A percentile compares a stretch with the other conserved stretches of the same genome.
phyloP scores from a whole-genome alignment of 164 flowering plant genomes.

The Sextonia rubra region DNA sequence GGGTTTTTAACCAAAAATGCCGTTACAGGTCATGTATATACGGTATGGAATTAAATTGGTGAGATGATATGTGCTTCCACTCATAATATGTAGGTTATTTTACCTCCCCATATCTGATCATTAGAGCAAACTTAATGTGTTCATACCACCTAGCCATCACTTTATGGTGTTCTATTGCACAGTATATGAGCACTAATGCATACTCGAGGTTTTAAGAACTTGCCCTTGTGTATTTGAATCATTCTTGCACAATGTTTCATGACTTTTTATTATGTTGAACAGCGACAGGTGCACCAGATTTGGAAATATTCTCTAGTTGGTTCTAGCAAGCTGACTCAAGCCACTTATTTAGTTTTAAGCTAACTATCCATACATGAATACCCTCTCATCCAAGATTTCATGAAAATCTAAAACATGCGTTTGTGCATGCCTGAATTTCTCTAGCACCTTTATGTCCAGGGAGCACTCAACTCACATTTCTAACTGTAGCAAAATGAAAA shows the following conservation, averaged over 20 bases:
- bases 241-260: neutral
- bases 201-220: neutral
- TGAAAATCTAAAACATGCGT: neutral
- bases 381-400: neutral
- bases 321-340: neutral
- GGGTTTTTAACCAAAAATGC: conserved; percentile 47
- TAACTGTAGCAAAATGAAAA: neutral
- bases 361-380: neutral
- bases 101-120: neutral
- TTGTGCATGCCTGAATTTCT: neutral
- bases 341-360: neutral
- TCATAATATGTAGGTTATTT: neutral
- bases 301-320: neutral
- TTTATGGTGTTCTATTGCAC: too few species aligned
- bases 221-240: neutral
- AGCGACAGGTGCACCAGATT: neutral
- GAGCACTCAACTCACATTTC: neutral
- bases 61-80: neutral
- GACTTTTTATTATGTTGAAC: too few species aligned
- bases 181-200: too few species aligned
- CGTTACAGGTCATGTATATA: conserved; percentile 62
- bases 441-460: neutral
- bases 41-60: conserved; percentile 31
- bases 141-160: neutral
- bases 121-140: neutral